A percentile compares a stretch with the other conserved stretches of the same genome.
These are phyloP conservation scores for Fusarium oligoseptatum DNA, from an alignment of 2,329 filamentous ascomycete species.

Conservation along the genomic window DNA sequence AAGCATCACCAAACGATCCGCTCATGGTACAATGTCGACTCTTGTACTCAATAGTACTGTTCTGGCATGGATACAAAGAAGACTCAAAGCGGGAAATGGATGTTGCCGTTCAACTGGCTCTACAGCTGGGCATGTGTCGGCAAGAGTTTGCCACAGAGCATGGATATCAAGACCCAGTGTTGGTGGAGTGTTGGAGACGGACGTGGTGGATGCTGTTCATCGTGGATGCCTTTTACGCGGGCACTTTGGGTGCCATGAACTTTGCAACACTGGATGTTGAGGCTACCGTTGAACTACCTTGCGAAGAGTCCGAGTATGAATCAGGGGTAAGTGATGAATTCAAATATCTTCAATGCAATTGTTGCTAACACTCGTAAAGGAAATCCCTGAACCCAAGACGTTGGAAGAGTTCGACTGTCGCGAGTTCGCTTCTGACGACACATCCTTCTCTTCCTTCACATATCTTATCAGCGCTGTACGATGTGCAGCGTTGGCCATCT, in stretches of 20 bases:
- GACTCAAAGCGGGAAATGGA: constrained; percentile 51
- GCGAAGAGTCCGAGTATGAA: constrained; percentile 71
- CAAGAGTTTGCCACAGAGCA: constrained; percentile 64
- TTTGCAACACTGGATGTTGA: constrained; percentile 55
- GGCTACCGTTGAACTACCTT: constrained; percentile 71
- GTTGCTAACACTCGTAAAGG: not conserved
- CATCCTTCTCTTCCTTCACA: constrained; percentile 26
- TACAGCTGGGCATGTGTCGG: constrained; percentile 71
- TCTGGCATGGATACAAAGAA: constrained; percentile 49
- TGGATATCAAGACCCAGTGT: constrained; percentile 59
- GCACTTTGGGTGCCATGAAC: constrained; percentile 45
- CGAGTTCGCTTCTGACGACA: constrained; percentile 20
- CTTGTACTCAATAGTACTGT: constrained; percentile 53
- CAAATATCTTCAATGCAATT: no score
- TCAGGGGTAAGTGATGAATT: constrained; percentile 46
- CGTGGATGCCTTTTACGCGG: constrained; percentile 65
- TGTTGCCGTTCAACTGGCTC: constrained; percentile 68
- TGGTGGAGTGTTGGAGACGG: constrained; percentile 73
- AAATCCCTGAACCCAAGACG: constrained; percentile 20
- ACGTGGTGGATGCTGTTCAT: constrained; percentile 81
- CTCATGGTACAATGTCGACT: constrained; percentile 54
- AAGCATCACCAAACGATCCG: constrained; percentile 26
- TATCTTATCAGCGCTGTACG: constrained; percentile 30
- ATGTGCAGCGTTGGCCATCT: constrained; percentile 25
- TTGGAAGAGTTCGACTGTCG: constrained; percentile 30